phyloP scores from a whole-genome alignment of 2,329 filamentous ascomycete genomes.

The Aspergillus pseudonomiae region DNA sequence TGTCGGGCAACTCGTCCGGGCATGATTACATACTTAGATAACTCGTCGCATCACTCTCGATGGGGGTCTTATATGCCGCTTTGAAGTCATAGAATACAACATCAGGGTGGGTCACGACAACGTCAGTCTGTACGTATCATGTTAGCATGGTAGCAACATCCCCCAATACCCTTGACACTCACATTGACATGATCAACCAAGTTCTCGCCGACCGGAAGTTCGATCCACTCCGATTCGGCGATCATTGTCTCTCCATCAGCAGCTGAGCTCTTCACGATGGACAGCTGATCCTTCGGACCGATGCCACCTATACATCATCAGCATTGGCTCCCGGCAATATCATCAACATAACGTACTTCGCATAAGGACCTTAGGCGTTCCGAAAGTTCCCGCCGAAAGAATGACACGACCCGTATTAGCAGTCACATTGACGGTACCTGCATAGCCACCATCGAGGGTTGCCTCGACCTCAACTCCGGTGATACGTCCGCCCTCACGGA shows the following conservation, averaged over 20 bases:
- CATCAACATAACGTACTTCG: slow-evolving; percentile 7
- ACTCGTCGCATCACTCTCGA: slow-evolving; percentile 12
- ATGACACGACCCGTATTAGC: slow-evolving; percentile 8
- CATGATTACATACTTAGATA: slow-evolving; percentile 14
- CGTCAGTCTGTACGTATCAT: slow-evolving; percentile 10
- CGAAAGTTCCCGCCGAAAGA: slow-evolving; percentile 13
- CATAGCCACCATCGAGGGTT: slow-evolving; percentile 12
- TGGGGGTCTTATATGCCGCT: slow-evolving; percentile 14
- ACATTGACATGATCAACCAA: slow-evolving; percentile 13
- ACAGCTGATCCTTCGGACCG: slow-evolving; percentile 12
- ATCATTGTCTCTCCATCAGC: slow-evolving; percentile 11
- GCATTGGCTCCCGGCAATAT: neutral
- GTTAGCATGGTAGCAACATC: neutral
- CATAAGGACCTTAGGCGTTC: slow-evolving; percentile 10
- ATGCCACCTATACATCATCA: slow-evolving; percentile 12
- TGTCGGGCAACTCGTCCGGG: neutral
- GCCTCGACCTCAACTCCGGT: slow-evolving; percentile 17
- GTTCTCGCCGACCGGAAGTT: slow-evolving; percentile 12
- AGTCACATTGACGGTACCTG: slow-evolving; percentile 12
- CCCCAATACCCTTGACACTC: neutral
- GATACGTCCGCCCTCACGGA: slow-evolving; percentile 4
- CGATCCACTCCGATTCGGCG: slow-evolving; percentile 11
- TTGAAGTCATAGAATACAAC: slow-evolving; percentile 15
- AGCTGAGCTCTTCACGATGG: slow-evolving; percentile 12
- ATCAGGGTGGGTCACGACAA: slow-evolving; percentile 17